Evolutionary conservation across 73 alveolate species (phyloP), one percentile per base, ranked within the genome.

Genomic region (Paramecium sonneborni): DNA sequence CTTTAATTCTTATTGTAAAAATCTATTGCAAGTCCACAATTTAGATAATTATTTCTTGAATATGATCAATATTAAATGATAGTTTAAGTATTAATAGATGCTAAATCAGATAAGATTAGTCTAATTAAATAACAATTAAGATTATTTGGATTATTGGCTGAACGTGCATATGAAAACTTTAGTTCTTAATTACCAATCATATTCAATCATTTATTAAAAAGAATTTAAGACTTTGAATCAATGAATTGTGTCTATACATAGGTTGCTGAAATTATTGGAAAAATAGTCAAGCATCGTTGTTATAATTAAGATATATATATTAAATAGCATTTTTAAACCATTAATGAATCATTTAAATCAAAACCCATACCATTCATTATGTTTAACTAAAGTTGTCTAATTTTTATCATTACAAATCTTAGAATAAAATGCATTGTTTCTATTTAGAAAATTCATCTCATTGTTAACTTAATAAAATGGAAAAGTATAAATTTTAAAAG

Each of bases 331-430:
- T 39, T 20, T 39, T 3, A 79, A 79, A 62, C 90, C 90, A 24
- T 5, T 79, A 20, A 24, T 74, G 57, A 24, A 11, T 15, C 87
- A 74, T 35, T 18, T 74, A 15, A 30, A 74, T 30, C 12, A 74
- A 7, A 35, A 35, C 34, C 23, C 90, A 20, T 79, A 41, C 15
- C 70, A 79, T 44, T 4, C 90, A 0, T 20, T 43, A 9, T 79
- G 90, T 46, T 43, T 79, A 24, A 79, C 90, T 20, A 7, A 76
- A 46, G 55, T 79, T 14, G 72, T 79, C 28, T 79, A 79, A 79
- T 79, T 24, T 24, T 24, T 79, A 12, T 62, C 90, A 12, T 32
- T 5, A 21, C 48, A 79, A 32, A 57, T 79, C 44, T 28, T 79
- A 9, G 90, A 79, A 79, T 46, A 46, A 39, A 39, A 79, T 23